Base-by-base conservation (phyloP, 148 eudicot genomes). In the Rhododendron kiyosumense region DNA sequence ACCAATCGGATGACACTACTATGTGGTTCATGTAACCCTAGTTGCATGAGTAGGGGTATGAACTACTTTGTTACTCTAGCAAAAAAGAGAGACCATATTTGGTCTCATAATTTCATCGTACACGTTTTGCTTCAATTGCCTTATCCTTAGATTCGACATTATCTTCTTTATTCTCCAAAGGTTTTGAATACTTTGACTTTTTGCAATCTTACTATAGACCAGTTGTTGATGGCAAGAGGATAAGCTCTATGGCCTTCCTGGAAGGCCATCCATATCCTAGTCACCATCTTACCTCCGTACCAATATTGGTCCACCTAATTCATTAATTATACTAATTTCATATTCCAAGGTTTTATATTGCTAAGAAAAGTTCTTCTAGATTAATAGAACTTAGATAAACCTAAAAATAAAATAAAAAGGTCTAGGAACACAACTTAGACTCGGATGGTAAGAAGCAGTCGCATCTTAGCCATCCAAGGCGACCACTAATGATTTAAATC, bases 61-160 rank as follows among this genome's bases (percentile, higher is more conserved):
- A 38, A 74, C 85, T 81, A 2, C 46, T n/a, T 7, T n/a, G 85
- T 41, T 7, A 52, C 59, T 38, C 43, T 71, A 73, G 83, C 5
- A 18, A 17, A 54, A 54, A 54, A 4, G 5, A 54, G 17, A 5
- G 59, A 3, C 69, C 69, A 63, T 63, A 30, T 14, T 26, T 41
- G 38, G 32, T 46, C 32, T 34, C n/a, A 49, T n/a, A 45, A 13
- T 30, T 7, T n/a, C n/a, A 57, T 24, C 12, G 15, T 54, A 34
- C 49, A 17, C 15, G 63, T 78, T 38, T 86, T 24, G 52, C 51
- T 57, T 61, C 71, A 24, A 59, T 81, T 36, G 74, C 87, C 87
- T 89, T 85, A 85, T 87, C 89, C 83, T 78, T n/a, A 49, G 86
- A 87, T 89, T 89, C 91, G 86, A 73, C 71, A 79, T 89, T 89